A percentile compares a stretch with the other conserved stretches of the same genome.
phyloP scores from a whole-genome alignment of 169 alveolate species.

The Plasmodium knowlesi region DNA sequence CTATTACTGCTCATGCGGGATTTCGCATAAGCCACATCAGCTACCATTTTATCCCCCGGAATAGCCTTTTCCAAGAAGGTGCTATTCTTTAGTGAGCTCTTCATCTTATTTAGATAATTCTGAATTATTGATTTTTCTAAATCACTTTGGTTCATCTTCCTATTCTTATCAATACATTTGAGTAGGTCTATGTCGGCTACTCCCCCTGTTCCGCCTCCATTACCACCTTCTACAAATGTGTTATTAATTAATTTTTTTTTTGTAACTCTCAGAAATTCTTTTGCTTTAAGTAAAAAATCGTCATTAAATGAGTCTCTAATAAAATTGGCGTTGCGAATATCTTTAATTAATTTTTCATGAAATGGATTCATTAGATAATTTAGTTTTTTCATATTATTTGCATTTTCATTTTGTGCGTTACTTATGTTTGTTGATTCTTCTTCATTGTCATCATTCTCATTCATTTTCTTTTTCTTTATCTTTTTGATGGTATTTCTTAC shows the following conservation, averaged over 20 bases:
- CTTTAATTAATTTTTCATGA: slow-evolving; percentile 65
- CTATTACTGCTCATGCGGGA: slow-evolving; percentile 1
- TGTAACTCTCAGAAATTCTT: slow-evolving; percentile 65
- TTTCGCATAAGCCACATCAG: neutral
- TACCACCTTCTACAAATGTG: slow-evolving; percentile 24
- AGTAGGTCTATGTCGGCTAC: neutral
- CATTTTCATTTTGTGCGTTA: neutral
- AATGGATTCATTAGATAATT: slow-evolving; percentile 26
- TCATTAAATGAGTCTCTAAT: slow-evolving; percentile 64
- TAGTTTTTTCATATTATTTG: slow-evolving; percentile 10
- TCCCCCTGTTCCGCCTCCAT: neutral
- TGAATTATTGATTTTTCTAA: slow-evolving; percentile 64
- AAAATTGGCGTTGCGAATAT: slow-evolving; percentile 42
- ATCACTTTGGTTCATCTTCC: slow-evolving; percentile 22
- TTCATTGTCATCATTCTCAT: neutral
- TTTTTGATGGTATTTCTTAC: slow-evolving; percentile 9
- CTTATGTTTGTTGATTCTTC: neutral
- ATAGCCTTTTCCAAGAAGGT: neutral
- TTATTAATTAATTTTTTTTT: slow-evolving; percentile 43
- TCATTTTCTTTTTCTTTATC: slow-evolving; percentile 20
- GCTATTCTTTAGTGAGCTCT: slow-evolving; percentile 23
- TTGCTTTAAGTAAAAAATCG: slow-evolving; percentile 60
- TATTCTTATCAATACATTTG: neutral
- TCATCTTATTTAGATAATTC: slow-evolving; percentile 39
- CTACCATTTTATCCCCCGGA: neutral